Conservation (phyloP, 148 eudicot genomes). For the Diospyros kaki region DNA sequence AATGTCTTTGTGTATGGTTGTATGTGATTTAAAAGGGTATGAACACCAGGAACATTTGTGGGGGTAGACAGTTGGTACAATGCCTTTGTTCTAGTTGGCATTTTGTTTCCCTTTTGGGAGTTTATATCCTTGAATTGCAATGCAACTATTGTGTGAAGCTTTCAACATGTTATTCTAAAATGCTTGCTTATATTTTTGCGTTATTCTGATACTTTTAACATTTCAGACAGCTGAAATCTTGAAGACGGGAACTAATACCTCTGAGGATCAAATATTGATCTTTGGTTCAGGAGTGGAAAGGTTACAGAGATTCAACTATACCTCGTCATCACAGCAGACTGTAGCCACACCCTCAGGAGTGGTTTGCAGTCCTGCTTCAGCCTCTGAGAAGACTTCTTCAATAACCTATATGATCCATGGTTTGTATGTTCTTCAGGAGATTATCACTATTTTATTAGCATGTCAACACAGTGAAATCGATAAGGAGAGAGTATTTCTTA, state of each 20-base stretch:
- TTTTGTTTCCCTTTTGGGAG: not conserved
- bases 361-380: conserved; percentile 27
- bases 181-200: conserved; percentile 6
- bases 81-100: not conserved
- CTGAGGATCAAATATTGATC: conserved; percentile 36
- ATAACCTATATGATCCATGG: conserved; percentile 31
- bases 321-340: conserved; percentile 16
- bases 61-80: not conserved
- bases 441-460: conserved; percentile 38
- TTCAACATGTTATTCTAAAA: not conserved
- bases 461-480: conserved; percentile 44
- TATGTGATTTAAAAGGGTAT: no score
- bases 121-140: not conserved
- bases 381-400: conserved; percentile 29
- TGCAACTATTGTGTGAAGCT: not conserved
- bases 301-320: conserved; percentile 22
- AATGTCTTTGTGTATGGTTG: no score
- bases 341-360: conserved; percentile 22
- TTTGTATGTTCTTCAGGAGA: conserved; percentile 69
- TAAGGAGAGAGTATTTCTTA: conserved; percentile 61
- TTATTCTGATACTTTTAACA: conserved; percentile 10
- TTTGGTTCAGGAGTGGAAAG: conserved; percentile 29
- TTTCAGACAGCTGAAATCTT: conserved; percentile 68
- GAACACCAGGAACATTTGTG: not conserved
- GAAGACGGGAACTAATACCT: conserved; percentile 32